Conservation (phyloP, 805 yeast genomes). For the Wickerhamiella lipophila region DNA sequence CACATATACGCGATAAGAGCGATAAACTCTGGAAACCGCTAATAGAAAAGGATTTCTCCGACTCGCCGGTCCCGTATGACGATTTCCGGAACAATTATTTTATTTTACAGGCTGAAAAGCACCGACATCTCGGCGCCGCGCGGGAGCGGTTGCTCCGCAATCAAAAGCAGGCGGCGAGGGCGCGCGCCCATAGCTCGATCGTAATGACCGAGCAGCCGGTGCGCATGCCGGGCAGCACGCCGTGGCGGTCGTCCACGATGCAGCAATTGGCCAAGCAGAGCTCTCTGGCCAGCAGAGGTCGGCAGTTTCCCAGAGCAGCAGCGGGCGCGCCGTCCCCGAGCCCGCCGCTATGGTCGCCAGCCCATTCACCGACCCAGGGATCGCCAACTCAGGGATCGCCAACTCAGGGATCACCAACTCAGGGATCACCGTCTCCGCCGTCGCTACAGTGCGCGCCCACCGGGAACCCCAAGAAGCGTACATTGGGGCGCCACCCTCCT, state of each 20-base stretch:
- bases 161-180: constrained; percentile 22
- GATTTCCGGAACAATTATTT: constrained; percentile 24
- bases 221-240: neutral
- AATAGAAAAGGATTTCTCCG: constrained; percentile 26
- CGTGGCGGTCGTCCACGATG: constrained; percentile 18
- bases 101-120: constrained; percentile 28
- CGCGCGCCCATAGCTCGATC: constrained; percentile 22
- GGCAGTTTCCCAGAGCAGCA: neutral
- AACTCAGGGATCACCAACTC: neutral
- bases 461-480: neutral
- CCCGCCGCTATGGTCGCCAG: neutral
- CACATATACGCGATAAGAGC: constrained; percentile 24
- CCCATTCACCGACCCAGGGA: neutral
- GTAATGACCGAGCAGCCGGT: constrained; percentile 17
- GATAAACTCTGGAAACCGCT: constrained; percentile 28
- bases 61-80: constrained; percentile 24
- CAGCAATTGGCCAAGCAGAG: constrained; percentile 19
- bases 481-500: neutral
- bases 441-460: too few species aligned
- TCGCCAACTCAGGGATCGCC: neutral
- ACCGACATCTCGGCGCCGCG: constrained; percentile 35
- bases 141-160: constrained; percentile 28
- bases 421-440: neutral
- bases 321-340: neutral
- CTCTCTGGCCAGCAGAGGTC: neutral